Base-by-base conservation (phyloP, 805 yeast species). In the Kluyveromyces dobzhanskii region DNA sequence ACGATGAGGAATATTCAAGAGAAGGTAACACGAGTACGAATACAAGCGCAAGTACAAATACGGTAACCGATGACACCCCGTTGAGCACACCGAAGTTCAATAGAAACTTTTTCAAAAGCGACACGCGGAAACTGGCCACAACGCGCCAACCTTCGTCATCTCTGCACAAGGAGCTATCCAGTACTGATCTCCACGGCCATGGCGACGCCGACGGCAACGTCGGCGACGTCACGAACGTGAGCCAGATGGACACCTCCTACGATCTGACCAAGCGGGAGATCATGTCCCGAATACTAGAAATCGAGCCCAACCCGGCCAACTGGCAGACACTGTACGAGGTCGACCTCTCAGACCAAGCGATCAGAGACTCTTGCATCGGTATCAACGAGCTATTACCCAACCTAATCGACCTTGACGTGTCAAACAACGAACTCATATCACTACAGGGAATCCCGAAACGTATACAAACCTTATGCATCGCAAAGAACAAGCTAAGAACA, bases 21-120 rank as follows among this genome's bases (percentile, higher is more conserved):
- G 7, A 27, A 27, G n/a, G 30, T 27, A n/a, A 27, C 16, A n/a
- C 11, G n/a, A n/a, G n/a, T n/a, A n/a, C n/a, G n/a, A n/a, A n/a
- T n/a, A n/a, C n/a, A n/a, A n/a, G n/a, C n/a, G n/a, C n/a, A n/a
- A n/a, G n/a, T n/a, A n/a, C 11, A 13, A 27, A 13, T n/a, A 27
- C 16, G 32, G 37, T 16, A 33, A 41, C 18, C 11, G 53, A 54
- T 26, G 53, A 50, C 24, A 55, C 58, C 10, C 52, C 58, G 6
- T 30, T 53, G 16, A 53, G 54, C 25, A 45, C 52, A n/a, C 60
- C 60, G 16, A 47, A 44, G 23, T 38, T 53, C 23, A 50, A 50
- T 38, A 47, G 44, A 14, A 39, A 40, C 18, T 46, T 38, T 12
- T 27, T 7, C 11, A 5, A 12, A 14, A 27, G 11, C 6, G 16